Percentiles rank a stretch among this genome's conserved stretches.
phyloP scores from a whole-genome alignment of 108 stramenopile species.

The Bacterosira constricta region DNA sequence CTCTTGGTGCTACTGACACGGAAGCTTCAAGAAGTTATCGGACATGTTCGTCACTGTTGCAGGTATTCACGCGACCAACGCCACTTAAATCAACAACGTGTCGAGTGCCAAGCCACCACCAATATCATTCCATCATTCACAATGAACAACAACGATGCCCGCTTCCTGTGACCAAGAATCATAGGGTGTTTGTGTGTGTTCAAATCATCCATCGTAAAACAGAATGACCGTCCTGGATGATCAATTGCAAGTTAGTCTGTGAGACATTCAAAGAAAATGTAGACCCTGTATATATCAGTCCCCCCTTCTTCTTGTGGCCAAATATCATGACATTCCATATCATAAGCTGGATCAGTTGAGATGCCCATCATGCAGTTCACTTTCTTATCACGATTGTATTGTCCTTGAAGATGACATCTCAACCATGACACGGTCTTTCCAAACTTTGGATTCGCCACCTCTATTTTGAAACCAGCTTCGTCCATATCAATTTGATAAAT shows the following conservation, averaged over 20 bases:
- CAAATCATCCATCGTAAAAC: background rate
- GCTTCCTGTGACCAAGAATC: background rate
- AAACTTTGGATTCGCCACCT: background rate
- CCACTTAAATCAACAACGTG: no score
- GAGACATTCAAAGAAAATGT: background rate
- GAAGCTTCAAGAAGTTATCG: no score
- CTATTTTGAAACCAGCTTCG: conserved; percentile 4
- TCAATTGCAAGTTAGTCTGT: background rate
- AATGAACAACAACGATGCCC: background rate
- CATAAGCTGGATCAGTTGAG: background rate
- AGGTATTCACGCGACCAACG: no score
- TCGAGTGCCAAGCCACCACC: no score
- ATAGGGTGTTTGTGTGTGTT: background rate
- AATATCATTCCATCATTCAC: no score
- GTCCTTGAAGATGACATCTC: background rate
- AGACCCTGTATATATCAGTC: background rate
- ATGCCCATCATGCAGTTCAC: background rate
- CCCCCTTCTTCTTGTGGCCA: background rate
- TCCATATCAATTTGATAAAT: conserved; percentile 1
- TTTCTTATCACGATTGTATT: background rate
- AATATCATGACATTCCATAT: background rate
- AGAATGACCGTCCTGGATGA: background rate
- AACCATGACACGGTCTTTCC: background rate
- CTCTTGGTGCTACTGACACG: no score
- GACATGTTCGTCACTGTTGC: no score